Base-by-base conservation (phyloP, 2,329 filamentous ascomycete genomes). In the Fusarium luffae region DNA sequence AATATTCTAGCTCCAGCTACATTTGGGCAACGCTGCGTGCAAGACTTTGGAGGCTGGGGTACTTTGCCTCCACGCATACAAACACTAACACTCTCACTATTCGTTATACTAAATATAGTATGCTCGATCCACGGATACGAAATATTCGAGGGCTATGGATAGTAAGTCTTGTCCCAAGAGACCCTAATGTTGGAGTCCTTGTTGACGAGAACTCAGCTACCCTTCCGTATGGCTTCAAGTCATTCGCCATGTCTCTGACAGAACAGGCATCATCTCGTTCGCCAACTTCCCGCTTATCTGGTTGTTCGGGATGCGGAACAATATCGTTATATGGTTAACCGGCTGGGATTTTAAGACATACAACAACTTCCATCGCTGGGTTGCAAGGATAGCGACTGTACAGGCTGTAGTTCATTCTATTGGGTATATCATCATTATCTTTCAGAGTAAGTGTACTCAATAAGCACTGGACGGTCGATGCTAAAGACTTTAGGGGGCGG, bases 311-410 rank as follows among this genome's bases (percentile, higher is more conserved):
- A 86, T 88, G 74, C 82, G 90, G 14, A 93, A 92, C 68, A 91
- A 92, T 58, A 74, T 89, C 0, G 82, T 91, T 23, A 80, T 91
- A 50, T 90, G 88, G 88, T 76, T 89, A 2, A 92, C 90, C 0
- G 90, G 90, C 0, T 92, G 90, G 89, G 88, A 87, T n/a, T 92
- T 90, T 73, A 84, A 85, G 4, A 89, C 88, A 0, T 92, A 88
- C 72, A 92, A 88, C 72, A 84, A 88, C 40, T 91, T 92, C 55
- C 90, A 92, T 76, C 86, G 90, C 2, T 89, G 89, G 83, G 82
- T 90, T 5, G 90, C 90, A 0, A 82, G 90, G 25, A 82, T 91
- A 6, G 84, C 88, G 5, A 89, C 89, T 0, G 57, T 89, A 0
- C 84, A 91, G 68, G 89, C 88, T 5, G 81, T 91, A 2, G 76